These are phyloP conservation scores for Sesbania bispinosa DNA, from an alignment of 306 rosid species.

Conservation along the genomic window DNA sequence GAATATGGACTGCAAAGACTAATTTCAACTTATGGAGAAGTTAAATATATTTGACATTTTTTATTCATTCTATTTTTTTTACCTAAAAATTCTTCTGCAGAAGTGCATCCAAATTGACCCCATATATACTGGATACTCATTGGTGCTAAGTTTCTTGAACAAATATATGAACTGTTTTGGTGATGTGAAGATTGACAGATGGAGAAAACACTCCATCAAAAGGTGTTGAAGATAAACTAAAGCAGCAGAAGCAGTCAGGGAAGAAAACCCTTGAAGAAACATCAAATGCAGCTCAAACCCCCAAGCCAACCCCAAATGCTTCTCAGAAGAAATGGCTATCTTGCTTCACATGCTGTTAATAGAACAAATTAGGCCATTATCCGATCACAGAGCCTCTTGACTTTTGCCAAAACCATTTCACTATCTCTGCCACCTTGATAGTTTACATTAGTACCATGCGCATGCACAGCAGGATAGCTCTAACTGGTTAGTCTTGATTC, in stretches of 20 bases:
- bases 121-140: not conserved
- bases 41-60: too few relatives aligned
- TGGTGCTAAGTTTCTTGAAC: not conserved
- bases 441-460: conserved; percentile 7
- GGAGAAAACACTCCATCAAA: conserved; percentile 35
- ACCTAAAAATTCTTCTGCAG: too few relatives aligned
- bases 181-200: conserved; percentile 45
- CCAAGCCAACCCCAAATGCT: conserved; percentile 1
- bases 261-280: conserved; percentile 23
- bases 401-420: not conserved
- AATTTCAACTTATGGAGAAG: too few relatives aligned
- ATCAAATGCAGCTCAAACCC: conserved; percentile 10
- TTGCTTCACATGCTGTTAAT: conserved; percentile 57
- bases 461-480: conserved; percentile 9
- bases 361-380: conserved; percentile 11
- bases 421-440: not conserved
- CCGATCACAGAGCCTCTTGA: not conserved
- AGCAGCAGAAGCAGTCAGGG: not conserved
- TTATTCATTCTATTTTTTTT: too few relatives aligned
- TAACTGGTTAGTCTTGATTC: not conserved
- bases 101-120: too few relatives aligned
- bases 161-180: conserved; percentile 29
- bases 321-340: conserved; percentile 39
- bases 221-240: conserved; percentile 20
- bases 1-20: too few relatives aligned